Evolutionary conservation across 345 rosid species (phyloP), one percentile per base, ranked within the genome.

Genomic region (Firmiana major): DNA sequence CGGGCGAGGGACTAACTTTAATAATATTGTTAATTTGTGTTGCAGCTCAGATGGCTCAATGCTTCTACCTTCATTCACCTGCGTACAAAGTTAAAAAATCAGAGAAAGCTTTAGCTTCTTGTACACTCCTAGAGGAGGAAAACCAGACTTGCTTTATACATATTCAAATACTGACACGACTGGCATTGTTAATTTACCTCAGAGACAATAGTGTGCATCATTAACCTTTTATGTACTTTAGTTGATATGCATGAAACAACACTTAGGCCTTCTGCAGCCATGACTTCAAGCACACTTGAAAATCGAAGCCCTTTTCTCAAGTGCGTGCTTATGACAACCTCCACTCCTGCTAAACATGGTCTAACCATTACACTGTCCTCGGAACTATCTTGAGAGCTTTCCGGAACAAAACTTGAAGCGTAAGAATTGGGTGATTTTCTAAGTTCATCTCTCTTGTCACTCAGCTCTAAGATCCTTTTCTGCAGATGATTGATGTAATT

Each of bases 401-500:
- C 60, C 6, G 60, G 74, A 38, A 48, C 75, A 65, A 40, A 54
- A 68, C 40, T 13, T 8, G 67, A 28, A 42, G 75, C 36, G 22
- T 16, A 28, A n/a, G 63, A 63, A 31, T 75, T 46, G 15, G 58
- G 58, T 21, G 66, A 54, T 51, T 64, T 83, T 42, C 74, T 80
- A 57, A 86, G 77, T 64, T 68, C 83, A 28, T 86, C 88, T 77
- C 80, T 85, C 79, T 78, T 86, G 48, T 73, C 82, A 66, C 57
- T 78, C 62, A 82, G 51, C 57, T 69, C 73, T 12, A 67, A 79
- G 49, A 85, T 86, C 77, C 75, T 84, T 34, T 71, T 67, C 71
- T 83, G 77, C 28, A 80, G 42, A 55, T 82, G 67, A 65, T 79
- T 81, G 60, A 88, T 84, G 79, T 85, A 88, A 51, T 84, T 84